Evolutionary conservation across 176 grass and related monocot genomes (phyloP).

Genomic region (Aegilops bicornis): DNA sequence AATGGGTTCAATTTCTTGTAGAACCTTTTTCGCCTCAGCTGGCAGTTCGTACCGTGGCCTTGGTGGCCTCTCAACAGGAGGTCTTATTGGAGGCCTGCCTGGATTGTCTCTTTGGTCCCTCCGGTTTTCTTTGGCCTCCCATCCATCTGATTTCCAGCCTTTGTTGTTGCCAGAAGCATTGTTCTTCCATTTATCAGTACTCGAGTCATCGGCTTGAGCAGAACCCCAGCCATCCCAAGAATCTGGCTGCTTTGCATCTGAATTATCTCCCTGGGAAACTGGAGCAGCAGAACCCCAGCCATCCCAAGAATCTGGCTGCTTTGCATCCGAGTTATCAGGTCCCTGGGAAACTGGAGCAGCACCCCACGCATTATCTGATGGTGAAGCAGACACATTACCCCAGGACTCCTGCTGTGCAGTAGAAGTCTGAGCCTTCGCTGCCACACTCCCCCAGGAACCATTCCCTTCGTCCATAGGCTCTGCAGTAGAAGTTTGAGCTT

Average conservation of each 20-base stretch:
- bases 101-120: constrained; percentile 46
- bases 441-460: constrained; percentile 24
- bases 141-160: constrained; percentile 68
- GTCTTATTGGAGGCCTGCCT: constrained; percentile 45
- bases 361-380: constrained; percentile 10
- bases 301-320: constrained; percentile 42
- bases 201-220: constrained; percentile 12
- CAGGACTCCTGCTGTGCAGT: constrained; percentile 25
- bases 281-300: constrained; percentile 31
- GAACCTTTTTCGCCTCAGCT: constrained; percentile 68
- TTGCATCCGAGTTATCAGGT: constrained; percentile 35
- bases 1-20: constrained; percentile 64
- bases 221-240: constrained; percentile 37
- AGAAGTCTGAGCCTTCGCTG: constrained; percentile 3
- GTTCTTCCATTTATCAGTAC: constrained; percentile 37
- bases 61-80: constrained; percentile 37
- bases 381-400: constrained; percentile 22
- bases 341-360: constrained; percentile 22
- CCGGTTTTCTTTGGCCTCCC: constrained; percentile 59
- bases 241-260: constrained; percentile 43
- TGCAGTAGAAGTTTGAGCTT: too few relatives aligned
- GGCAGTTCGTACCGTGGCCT: constrained; percentile 61
- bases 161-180: constrained; percentile 41
- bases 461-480: background rate
- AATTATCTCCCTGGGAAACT: constrained; percentile 21